Evolutionary conservation across 192 early-diverging fungal genomes (phyloP), one percentile per base, ranked within the genome.

Genomic region (Coemansia sp.): DNA sequence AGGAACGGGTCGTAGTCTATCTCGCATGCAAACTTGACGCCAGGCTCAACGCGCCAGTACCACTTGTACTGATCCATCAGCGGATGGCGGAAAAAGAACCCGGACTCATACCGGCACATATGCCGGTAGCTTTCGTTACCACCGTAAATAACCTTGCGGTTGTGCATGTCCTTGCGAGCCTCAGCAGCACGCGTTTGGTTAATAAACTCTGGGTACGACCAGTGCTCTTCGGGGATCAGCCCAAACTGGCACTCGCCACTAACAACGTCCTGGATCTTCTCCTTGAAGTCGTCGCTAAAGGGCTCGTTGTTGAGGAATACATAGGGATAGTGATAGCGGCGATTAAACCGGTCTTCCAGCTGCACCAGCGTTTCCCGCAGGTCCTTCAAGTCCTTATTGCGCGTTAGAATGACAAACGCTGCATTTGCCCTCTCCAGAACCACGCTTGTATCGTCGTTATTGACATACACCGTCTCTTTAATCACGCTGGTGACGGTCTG

Each of bases 31-130:
- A 82, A 93, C 48, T 84, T 61, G 11, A 90, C 91, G 43, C 82
- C 83, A 0, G 90, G 90, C 63, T 93, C 90, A 30, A 93, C 80
- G 8, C 90, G 82, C 90, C 90, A 93, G 67, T 90, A 93, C 60
- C 83, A 93, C 55, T 91, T 87, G 50, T 80, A 91, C 32, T 81
- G 56, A 20, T 83, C 63, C 32, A 86, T 68, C 3, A 88, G 71
- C 16, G 83, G 83, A 45, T 90, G 90, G 43, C 80, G 68, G 64
- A 76, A 85, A 56, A 92, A 85, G 50, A 85, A 91, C 0, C 90
- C 90, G 2, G 88, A 88, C 56, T 86, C 74, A 40, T 77, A 88
- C 44, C 82, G 66, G 36, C 83, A 88, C 85, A 88, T 87, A 60
- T 88, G 84, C 31, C 85, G 76, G 60, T 88, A 88, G 15, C 84